phyloP scores from a whole-genome alignment of 345 rosid species.

The Citrus inodora region DNA sequence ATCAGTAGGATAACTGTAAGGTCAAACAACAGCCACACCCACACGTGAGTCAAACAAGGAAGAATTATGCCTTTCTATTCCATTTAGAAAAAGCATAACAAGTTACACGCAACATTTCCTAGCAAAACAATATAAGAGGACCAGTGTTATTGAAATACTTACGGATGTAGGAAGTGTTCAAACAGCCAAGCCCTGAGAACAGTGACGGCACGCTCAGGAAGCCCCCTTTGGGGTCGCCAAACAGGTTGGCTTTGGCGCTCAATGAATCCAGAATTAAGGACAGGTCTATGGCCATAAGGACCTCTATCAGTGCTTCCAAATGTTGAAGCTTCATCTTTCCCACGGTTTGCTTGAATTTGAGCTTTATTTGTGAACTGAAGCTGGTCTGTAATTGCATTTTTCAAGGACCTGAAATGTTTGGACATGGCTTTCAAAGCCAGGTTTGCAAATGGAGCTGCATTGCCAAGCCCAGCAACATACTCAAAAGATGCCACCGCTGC shows the following conservation, averaged over 20 bases:
- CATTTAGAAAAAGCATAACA: not conserved
- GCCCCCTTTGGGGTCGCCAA: slow-evolving; percentile 89
- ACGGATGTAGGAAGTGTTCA: slow-evolving; percentile 93
- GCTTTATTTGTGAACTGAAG: slow-evolving; percentile 51
- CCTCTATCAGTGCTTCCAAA: slow-evolving; percentile 43
- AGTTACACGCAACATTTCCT: not conserved
- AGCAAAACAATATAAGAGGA: not conserved
- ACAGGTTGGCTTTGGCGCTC: slow-evolving; percentile 81
- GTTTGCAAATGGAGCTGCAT: slow-evolving; percentile 76
- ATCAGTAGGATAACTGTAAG: slow-evolving; percentile 82
- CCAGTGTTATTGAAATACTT: slow-evolving; percentile 28
- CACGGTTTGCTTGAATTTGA: slow-evolving; percentile 30
- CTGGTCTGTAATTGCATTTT: slow-evolving; percentile 73
- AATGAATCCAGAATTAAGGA: slow-evolving; percentile 36
- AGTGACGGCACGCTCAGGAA: slow-evolving; percentile 84
- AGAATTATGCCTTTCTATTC: not conserved
- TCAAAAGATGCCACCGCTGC: slow-evolving; percentile 72
- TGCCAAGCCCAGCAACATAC: slow-evolving; percentile 78
- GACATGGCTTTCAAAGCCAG: slow-evolving; percentile 73
- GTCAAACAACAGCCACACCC: slow-evolving; percentile 5
- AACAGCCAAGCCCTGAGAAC: slow-evolving; percentile 87
- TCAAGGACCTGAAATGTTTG: slow-evolving; percentile 73
- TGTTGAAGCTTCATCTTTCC: slow-evolving; percentile 46
- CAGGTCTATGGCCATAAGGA: slow-evolving; percentile 37
- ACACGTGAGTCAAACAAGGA: not conserved